phyloP scores from a whole-genome alignment of 495 filamentous ascomycete genomes.

The Aspergillus olivimuriae region DNA sequence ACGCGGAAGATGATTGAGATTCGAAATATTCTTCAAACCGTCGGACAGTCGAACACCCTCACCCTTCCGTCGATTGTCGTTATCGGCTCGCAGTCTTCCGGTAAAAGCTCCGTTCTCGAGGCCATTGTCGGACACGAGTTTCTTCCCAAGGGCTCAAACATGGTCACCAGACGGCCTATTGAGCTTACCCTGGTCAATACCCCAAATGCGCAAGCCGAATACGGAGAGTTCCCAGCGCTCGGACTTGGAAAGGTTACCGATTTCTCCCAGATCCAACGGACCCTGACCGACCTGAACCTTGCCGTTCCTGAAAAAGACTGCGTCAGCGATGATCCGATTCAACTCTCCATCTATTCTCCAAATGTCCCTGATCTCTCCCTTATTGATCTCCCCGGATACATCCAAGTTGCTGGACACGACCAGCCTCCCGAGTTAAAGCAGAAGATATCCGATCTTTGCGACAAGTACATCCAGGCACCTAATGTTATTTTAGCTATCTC shows the following conservation, averaged over 20 bases:
- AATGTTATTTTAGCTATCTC: constrained; percentile 98
- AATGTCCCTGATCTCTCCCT: constrained; percentile 93
- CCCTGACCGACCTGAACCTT: constrained; percentile 88
- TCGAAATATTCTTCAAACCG: constrained; percentile 76
- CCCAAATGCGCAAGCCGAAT: constrained; percentile 81
- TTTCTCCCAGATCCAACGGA: constrained; percentile 87
- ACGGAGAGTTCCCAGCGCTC: constrained; percentile 92
- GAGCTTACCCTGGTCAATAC: constrained; percentile 97
- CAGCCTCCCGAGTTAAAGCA: constrained; percentile 89
- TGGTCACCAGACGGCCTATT: constrained; percentile 95
- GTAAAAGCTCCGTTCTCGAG: constrained; percentile 96
- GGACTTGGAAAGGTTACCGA: constrained; percentile 88
- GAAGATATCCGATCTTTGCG: constrained; percentile 93
- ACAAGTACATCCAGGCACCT: constrained; percentile 94
- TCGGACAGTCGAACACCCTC: constrained; percentile 83
- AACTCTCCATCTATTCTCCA: constrained; percentile 89
- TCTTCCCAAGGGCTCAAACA: constrained; percentile 92
- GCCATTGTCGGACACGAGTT: constrained; percentile 98
- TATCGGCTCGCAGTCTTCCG: constrained; percentile 95
- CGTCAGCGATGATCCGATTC: constrained; percentile 94
- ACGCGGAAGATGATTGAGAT: constrained; percentile 99
- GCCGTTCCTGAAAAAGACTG: constrained; percentile 86
- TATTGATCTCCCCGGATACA: constrained; percentile 95
- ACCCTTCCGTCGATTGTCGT: constrained; percentile 95
- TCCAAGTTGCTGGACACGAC: constrained; percentile 86